Base-by-base conservation (phyloP, 2,329 filamentous ascomycete genomes). In the Aspergillus candidus region DNA sequence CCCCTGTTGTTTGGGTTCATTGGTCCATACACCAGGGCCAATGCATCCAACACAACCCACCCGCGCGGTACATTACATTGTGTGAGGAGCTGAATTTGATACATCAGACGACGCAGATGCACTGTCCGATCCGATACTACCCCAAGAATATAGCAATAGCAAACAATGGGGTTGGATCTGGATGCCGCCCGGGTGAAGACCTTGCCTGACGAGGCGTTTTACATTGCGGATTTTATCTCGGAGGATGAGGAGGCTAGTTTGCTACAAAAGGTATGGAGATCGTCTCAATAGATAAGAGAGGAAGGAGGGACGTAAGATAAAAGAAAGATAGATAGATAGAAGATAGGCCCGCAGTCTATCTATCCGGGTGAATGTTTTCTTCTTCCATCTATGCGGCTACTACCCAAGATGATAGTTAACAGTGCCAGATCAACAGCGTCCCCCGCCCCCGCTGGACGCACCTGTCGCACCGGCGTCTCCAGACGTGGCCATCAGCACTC, bases 401-500 rank as follows among this genome's bases (percentile, higher is more conserved):
- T 6, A 6, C 22, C 22, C 4, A 22, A 22, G 6, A 22, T 6
- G 22, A 22, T 22, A 7, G 6, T 27, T 27, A 10, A 27, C 22
- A 27, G 6, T 7, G 2, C 10, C 22, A 64, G 61, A 55, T 74
- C 55, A 70, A 72, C 40, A 73, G 78, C 35, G 82, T 81, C 1
- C 84, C 86, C 18, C 83, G 82, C 50, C 83, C 86, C 18, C 78
- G 83, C 62, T 98, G 93, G 91, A 90, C 88, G 50, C 77, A 84
- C 39, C 83, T 98, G 43, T 81, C 84, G n/a, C 88, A 89, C 65
- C 86, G 93, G 43, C 84, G 91, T 34, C 79, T 98, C 1, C 90
- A 97, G 73, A 88, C 88, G 1, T 88, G 90, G 77, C 93, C 91
- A 1, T 93, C 87, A 2, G 80, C 88, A 44, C 79, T 97, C 8